Evolutionary conservation across 495 filamentous ascomycete species (phyloP).

Genomic region (Penicillium malachiteum): DNA sequence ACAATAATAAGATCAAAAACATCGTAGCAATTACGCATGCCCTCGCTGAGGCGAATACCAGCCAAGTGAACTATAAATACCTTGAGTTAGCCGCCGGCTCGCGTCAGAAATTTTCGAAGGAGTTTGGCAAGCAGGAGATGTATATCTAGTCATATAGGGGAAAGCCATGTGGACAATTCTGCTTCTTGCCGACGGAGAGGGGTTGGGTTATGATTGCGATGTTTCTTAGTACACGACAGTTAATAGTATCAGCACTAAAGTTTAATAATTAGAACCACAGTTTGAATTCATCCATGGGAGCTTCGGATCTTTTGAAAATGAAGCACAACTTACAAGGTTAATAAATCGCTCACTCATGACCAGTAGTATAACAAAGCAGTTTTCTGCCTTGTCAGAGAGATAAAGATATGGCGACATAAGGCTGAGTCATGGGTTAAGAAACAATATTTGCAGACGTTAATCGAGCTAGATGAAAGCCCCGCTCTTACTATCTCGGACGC

Average conservation of each 20-base stretch:
- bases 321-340: background rate
- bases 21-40: slow-evolving; percentile 19
- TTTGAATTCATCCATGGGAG: slow-evolving; percentile 5
- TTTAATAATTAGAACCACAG: slow-evolving; percentile 6
- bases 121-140: slow-evolving; percentile 18
- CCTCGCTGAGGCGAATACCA: slow-evolving; percentile 10
- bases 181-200: background rate
- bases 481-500: background rate
- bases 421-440: background rate
- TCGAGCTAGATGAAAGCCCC: slow-evolving; percentile 5
- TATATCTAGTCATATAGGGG: slow-evolving; percentile 8
- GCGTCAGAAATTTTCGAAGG: slow-evolving; percentile 19
- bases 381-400: no score
- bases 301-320: background rate
- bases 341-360: no score
- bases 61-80: slow-evolving; percentile 21
- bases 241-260: slow-evolving; percentile 1
- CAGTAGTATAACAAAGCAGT: no score
- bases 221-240: slow-evolving; percentile 14
- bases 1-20: slow-evolving; percentile 23
- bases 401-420: no score
- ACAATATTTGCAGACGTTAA: slow-evolving; percentile 3
- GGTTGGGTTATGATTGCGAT: slow-evolving; percentile 1
- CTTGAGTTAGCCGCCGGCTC: slow-evolving; percentile 21
- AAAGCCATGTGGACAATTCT: no score